Evolutionary conservation across 768 basidiomycete genomes (phyloP), one percentile per base, ranked within the genome.

Genomic region (Suillus discolor): DNA sequence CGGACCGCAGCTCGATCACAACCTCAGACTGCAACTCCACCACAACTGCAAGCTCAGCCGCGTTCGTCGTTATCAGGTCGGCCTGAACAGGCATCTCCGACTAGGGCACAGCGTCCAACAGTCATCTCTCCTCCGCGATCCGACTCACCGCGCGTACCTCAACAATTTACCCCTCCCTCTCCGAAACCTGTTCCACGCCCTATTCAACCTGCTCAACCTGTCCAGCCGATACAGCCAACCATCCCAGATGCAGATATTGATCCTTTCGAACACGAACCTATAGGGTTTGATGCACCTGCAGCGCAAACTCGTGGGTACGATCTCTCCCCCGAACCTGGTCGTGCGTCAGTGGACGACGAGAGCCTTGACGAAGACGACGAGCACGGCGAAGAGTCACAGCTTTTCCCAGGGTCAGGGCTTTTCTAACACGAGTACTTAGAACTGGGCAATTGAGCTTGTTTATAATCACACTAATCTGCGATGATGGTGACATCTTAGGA

Each of bases 341-440:
- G 68, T 23, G 67, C 76, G n/a, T 78, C 75, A 4, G 63, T 75
- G 45, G 70, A 71, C 5, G 68, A 65, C 20, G 67, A 67, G 51
- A 23, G 65, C 25, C 47, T 47, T 9, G 62, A 69, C 49, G 73
- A 72, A 42, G 62, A 68, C 23, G 71, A 71, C 16, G 70, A 67
- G 7, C 70, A 71, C 34, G 66, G 68, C 34, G 80, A 78, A 65
- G 76, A 73, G 51, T 79, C 78, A 16, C 81, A 74, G 67, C 51
- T 82, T 62, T 80, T 82, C 74, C 81, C 81, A 28, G 81, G 81
- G 36, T 82, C 81, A 31, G 81, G 79, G 49, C 62, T 82, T 57
- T 82, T 79, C 67, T 82, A 69, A 78, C 25, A 47, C 36, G 36
- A 25, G 44, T 36, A 31, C 31, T 31, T 31, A 59, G 44, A 41